Percentiles rank a stretch among this genome's conserved stretches.
phyloP scores from a whole-genome alignment of 768 basidiomycete genomes.

The Mycena chlorophos region DNA sequence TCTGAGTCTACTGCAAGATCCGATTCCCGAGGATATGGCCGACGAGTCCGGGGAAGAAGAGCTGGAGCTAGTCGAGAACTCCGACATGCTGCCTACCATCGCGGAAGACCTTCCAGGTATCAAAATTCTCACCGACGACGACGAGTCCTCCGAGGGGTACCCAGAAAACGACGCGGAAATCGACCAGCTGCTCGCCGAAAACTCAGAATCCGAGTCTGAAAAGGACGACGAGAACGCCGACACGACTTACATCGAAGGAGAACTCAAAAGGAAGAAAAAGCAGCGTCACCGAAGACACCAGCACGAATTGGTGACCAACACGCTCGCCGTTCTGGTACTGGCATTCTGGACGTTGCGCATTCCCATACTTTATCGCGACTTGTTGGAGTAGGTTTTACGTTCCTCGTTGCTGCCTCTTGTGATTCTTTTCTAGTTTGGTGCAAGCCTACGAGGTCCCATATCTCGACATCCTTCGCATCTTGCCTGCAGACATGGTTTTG shows the following conservation, averaged over 20 bases:
- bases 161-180: constrained; percentile 38
- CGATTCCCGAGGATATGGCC: constrained; percentile 58
- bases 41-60: constrained; percentile 31
- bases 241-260: too few species aligned
- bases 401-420: not conserved
- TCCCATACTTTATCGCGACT: constrained; percentile 74
- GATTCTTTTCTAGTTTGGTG: constrained; percentile 54
- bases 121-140: constrained; percentile 14
- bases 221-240: constrained; percentile 35
- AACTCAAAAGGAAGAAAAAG: not conserved
- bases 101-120: not conserved
- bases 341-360: constrained; percentile 80
- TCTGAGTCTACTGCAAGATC: constrained; percentile 59
- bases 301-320: constrained; percentile 44
- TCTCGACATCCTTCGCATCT: constrained; percentile 62
- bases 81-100: constrained; percentile 2
- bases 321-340: constrained; percentile 68
- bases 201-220: constrained; percentile 42
- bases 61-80: constrained; percentile 4
- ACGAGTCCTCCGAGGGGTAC: constrained; percentile 16
- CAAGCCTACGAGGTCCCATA: constrained; percentile 80
- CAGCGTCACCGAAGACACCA: constrained; percentile 4
- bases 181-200: constrained; percentile 43
- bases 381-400: constrained; percentile 63
- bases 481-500: constrained; percentile 59